phyloP scores from a whole-genome alignment of 352 stramenopile species.

The Pythium folliculosum region DNA sequence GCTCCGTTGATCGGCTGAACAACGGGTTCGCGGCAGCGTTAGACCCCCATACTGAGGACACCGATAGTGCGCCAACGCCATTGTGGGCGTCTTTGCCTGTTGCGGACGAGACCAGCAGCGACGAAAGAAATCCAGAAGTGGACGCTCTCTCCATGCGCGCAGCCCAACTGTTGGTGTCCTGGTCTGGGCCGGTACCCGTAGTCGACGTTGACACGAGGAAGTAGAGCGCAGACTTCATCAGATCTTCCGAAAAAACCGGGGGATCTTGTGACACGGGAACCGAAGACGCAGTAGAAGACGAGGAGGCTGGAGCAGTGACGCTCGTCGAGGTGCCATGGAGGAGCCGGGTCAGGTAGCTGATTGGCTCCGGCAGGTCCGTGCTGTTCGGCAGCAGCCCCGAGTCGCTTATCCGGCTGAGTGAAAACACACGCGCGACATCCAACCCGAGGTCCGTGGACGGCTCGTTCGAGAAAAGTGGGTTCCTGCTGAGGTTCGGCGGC shows the following conservation, averaged over 20 bases:
- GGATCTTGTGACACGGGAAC: constrained; percentile 5
- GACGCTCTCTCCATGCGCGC: constrained; percentile 30
- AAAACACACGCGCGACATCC: constrained; percentile 29
- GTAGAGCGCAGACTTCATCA: constrained; percentile 61
- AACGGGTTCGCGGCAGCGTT: constrained; percentile 37
- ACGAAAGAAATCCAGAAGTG: constrained; percentile 47
- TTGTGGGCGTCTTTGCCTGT: constrained; percentile 30
- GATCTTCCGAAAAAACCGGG: constrained; percentile 60
- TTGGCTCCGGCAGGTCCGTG: constrained; percentile 62
- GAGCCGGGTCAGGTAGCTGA: constrained; percentile 55
- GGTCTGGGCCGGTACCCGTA: constrained; percentile 32
- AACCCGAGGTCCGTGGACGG: constrained; percentile 31
- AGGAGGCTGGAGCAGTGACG: not conserved
- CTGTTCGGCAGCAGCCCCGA: constrained; percentile 45
- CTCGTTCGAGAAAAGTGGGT: constrained; percentile 66
- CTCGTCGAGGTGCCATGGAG: constrained; percentile 11
- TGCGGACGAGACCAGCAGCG: constrained; percentile 56
- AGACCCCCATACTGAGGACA: constrained; percentile 15
- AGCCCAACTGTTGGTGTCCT: constrained; percentile 20
- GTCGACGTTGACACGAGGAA: constrained; percentile 62
- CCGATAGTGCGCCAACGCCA: constrained; percentile 11
- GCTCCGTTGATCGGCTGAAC: constrained; percentile 45
- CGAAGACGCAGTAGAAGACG: constrained; percentile 12
- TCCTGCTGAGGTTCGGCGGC: constrained; percentile 24
- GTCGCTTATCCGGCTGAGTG: constrained; percentile 29